Evolutionary conservation across 75 land plant genomes (phyloP).

Genomic region (Cupressus sempervirens): DNA sequence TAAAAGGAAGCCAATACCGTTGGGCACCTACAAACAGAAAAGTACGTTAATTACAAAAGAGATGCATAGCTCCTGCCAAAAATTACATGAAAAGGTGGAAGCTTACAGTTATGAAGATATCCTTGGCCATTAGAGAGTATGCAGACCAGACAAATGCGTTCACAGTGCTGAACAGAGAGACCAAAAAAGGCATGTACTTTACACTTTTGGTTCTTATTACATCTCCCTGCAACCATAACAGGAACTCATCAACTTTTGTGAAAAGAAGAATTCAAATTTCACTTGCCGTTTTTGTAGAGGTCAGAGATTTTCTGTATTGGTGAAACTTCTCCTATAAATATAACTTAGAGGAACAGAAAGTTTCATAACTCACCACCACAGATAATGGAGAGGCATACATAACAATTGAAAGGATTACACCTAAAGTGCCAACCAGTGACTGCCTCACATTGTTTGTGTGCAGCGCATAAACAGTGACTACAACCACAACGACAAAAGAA

Average conservation of each 20-base stretch:
- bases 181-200: slow-evolving; percentile 27
- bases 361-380: too few relatives aligned
- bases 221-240: slow-evolving; percentile 7
- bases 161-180: neutral
- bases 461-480: neutral
- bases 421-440: too few relatives aligned
- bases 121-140: neutral
- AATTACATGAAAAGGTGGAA: neutral
- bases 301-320: too few relatives aligned
- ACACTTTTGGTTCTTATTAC: slow-evolving; percentile 26
- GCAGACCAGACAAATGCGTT: neutral
- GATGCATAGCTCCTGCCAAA: too few relatives aligned
- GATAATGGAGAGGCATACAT: too few relatives aligned
- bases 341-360: neutral
- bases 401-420: too few relatives aligned
- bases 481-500: neutral
- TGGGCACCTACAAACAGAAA: neutral
- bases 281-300: too few relatives aligned
- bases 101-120: slow-evolving; percentile 4
- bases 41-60: neutral
- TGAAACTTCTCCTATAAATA: too few relatives aligned
- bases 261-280: neutral
- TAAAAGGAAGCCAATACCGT: neutral
- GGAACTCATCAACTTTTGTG: neutral
- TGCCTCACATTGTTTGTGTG: too few relatives aligned